Percentiles rank a stretch among this genome's conserved stretches.
Conservation (phyloP, 2,329 filamentous ascomycete species). For the Blumeriella jaapii region DNA sequence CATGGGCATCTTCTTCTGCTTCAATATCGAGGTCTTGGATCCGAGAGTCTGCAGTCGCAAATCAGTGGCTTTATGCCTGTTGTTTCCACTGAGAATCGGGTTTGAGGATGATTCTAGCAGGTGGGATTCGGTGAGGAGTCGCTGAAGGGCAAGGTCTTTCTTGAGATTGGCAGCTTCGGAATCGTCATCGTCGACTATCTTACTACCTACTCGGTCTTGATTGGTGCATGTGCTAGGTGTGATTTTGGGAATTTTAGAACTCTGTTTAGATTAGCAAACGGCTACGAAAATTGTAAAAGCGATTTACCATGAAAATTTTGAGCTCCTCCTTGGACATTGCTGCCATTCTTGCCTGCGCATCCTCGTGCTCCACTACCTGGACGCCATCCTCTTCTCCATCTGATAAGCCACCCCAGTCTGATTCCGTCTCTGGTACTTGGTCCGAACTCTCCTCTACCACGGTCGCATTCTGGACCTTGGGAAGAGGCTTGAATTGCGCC, state of each 20-base stretch:
- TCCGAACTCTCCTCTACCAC: slow-evolving; percentile 13
- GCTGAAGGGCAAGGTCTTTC: slow-evolving; percentile 85
- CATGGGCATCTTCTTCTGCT: slow-evolving; percentile 83
- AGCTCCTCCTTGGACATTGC: slow-evolving; percentile 55
- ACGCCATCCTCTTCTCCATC: slow-evolving; percentile 34
- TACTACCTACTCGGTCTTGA: slow-evolving; percentile 16
- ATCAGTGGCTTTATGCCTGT: slow-evolving; percentile 72
- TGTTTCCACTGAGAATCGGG: slow-evolving; percentile 44
- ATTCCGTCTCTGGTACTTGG: slow-evolving; percentile 28
- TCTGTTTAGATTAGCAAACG: slow-evolving; percentile 10
- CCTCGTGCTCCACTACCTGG: slow-evolving; percentile 34
- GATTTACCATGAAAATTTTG: slow-evolving; percentile 64
- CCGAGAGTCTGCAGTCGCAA: slow-evolving; percentile 73
- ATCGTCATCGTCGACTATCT: slow-evolving; percentile 38
- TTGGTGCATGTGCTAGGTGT: slow-evolving; percentile 18
- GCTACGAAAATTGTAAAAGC: not conserved
- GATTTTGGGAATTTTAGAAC: slow-evolving; percentile 23
- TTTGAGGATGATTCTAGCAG: slow-evolving; percentile 55
- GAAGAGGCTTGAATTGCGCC: slow-evolving; percentile 69
- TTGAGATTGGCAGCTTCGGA: slow-evolving; percentile 60
- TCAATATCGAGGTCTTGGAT: slow-evolving; percentile 61
- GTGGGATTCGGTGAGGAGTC: slow-evolving; percentile 83
- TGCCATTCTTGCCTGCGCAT: slow-evolving; percentile 19
- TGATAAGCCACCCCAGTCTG: slow-evolving; percentile 55
- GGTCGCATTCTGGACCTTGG: slow-evolving; percentile 23